Evolutionary conservation across 2,329 filamentous ascomycete species (phyloP), one percentile per base, ranked within the genome.

Genomic region (Fusarium sp.): DNA sequence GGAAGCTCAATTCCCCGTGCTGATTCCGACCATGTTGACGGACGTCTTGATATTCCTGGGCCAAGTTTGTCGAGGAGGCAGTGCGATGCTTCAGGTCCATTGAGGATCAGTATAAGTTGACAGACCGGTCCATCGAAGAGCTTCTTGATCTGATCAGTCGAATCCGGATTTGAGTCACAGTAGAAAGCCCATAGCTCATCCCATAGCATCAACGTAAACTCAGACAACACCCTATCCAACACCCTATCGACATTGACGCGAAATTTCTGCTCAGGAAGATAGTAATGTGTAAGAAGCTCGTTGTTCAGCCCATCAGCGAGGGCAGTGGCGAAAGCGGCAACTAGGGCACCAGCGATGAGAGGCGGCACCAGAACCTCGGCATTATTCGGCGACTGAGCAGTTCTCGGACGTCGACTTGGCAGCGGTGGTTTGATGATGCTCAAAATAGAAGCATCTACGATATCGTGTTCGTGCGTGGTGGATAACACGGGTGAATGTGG

Each of bases 51-150:
- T 15, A 80, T 71, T 0, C 79, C 78, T 0, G 79, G 79, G 0
- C 74, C 79, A 4, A 80, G 71, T 13, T 74, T 78, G 18, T 80
- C 77, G 10, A 81, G 73, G 2, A 81, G 50, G 39, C 78, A 80
- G 26, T 67, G 69, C 8, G 79, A 70, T 18, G 77, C 75, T 60
- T 81, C 79, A 8, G 79, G 79, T 2, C 79, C 76, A 44, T 79
- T 78, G 35, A 81, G 75, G 16, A 80, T 74, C 9, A 81, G 70
- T 13, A 80, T 65, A n/a, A 80, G 68, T 54, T 80, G 79, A 15
- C 77, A 76, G n/a, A 80, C 70, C 8, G 79, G 79, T 0, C 79
- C 79, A 35, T 80, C 77, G 15, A 81, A 81, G 5, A 81, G 64
- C 8, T 77, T 73, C 23, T 69, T 70, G 41, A 80, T 74, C 46